phyloP scores from a whole-genome alignment of 129 eudicot species.

The Artemisia argyi region DNA sequence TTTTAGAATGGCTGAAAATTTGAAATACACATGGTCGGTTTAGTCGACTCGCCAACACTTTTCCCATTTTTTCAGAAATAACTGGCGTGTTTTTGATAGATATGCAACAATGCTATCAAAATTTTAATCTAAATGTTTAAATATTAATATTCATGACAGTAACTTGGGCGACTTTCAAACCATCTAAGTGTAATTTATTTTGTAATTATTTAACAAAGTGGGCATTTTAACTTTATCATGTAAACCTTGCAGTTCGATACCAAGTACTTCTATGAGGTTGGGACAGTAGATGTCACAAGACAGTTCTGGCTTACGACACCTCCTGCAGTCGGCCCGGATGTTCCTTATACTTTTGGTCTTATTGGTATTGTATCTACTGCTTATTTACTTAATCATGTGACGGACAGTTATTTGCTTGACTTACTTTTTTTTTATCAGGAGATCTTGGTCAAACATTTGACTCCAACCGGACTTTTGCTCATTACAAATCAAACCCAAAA shows the following conservation, averaged over 20 bases:
- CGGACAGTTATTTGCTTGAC: slow-evolving; percentile 4
- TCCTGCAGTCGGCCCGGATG: slow-evolving; percentile 80
- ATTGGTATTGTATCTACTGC: slow-evolving; percentile 52
- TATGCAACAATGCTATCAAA: not conserved
- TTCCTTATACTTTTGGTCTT: slow-evolving; percentile 93
- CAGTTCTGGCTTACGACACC: slow-evolving; percentile 88
- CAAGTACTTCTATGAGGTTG: slow-evolving; percentile 74
- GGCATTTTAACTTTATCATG: not conserved
- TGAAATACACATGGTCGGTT: no score
- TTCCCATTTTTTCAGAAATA: no score
- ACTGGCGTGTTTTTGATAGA: no score
- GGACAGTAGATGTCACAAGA: slow-evolving; percentile 47
- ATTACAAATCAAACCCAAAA: slow-evolving; percentile 76
- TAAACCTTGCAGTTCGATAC: slow-evolving; percentile 69
- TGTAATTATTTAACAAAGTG: not conserved
- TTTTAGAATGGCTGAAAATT: not conserved
- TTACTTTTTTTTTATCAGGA: slow-evolving; percentile 45
- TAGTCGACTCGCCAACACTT: no score
- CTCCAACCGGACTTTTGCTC: slow-evolving; percentile 75
- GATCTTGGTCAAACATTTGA: slow-evolving; percentile 91
- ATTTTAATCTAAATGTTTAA: no score
- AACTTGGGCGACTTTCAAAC: no score
- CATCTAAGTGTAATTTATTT: not conserved
- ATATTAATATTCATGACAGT: no score
- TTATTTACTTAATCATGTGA: not conserved